Conservation (phyloP, 805 yeast species). For the Suhomyces tanzawaensis region DNA sequence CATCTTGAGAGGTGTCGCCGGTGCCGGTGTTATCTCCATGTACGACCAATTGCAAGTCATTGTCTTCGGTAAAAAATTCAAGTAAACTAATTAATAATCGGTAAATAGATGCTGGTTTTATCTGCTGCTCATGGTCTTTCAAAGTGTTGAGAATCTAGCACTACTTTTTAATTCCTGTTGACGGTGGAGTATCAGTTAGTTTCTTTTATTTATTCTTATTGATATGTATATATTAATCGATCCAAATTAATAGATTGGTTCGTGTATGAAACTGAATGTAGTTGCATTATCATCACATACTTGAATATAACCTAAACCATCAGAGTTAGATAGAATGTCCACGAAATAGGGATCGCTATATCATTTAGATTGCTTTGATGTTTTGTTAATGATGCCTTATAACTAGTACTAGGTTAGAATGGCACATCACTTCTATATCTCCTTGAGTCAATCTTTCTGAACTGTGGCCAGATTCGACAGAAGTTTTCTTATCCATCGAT, state of each 20-base stretch:
- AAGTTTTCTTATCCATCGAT: too few species aligned
- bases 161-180: not conserved
- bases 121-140: not conserved
- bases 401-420: too few species aligned
- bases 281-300: too few species aligned
- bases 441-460: too few species aligned
- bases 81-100: slow-evolving; percentile 36
- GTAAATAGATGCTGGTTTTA: slow-evolving; percentile 4
- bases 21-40: slow-evolving; percentile 98
- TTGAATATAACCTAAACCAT: too few species aligned
- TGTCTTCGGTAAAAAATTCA: slow-evolving; percentile 93
- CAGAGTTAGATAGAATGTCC: too few species aligned
- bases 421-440: too few species aligned
- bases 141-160: not conserved
- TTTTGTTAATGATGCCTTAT: too few species aligned
- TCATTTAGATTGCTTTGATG: too few species aligned
- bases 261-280: not conserved
- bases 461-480: too few species aligned
- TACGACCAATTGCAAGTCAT: slow-evolving; percentile 96
- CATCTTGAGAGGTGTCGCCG: slow-evolving; percentile 99
- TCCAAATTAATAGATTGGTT: not conserved
- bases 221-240: slow-evolving; percentile 5
- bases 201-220: slow-evolving; percentile 3
- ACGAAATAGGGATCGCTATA: too few species aligned
- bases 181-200: slow-evolving; percentile 1